Conservation (phyloP, 2,329 filamentous ascomycete genomes). For the Rhynchosporium secalis region DNA sequence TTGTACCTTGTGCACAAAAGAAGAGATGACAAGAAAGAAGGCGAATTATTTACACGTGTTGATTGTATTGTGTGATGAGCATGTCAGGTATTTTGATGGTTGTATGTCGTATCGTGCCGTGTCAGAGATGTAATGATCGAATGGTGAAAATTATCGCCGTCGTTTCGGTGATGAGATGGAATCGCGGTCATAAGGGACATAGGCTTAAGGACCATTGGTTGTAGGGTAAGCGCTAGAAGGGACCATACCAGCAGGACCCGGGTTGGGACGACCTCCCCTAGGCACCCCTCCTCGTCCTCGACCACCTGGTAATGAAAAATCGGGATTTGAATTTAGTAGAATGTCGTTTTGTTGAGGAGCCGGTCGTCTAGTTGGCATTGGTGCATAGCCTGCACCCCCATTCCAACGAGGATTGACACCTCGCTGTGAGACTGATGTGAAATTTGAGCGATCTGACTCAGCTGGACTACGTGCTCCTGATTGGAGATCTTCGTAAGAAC, state of each 20-base stretch:
- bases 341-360: conserved; percentile 62
- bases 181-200: background rate
- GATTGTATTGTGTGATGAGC: background rate
- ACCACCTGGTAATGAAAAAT: conserved; percentile 70
- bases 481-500: conserved; percentile 63
- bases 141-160: conserved; percentile 26
- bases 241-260: conserved; percentile 47
- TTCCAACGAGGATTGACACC: conserved; percentile 88
- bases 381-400: conserved; percentile 36
- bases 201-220: conserved; percentile 25
- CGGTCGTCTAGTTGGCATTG: conserved; percentile 36
- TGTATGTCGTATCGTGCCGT: background rate
- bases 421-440: conserved; percentile 87
- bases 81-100: background rate
- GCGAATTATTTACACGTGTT: conserved; percentile 32
- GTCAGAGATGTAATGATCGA: conserved; percentile 20
- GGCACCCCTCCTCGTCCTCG: conserved; percentile 27
- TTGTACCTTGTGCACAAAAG: conserved; percentile 2
- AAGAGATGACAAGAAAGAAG: background rate
- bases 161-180: background rate
- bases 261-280: conserved; percentile 30
- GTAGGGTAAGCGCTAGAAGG: conserved; percentile 56
- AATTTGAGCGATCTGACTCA: conserved; percentile 77
- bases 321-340: conserved; percentile 76
- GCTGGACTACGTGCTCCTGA: conserved; percentile 68